These are phyloP conservation scores for Cordyceps fumosorosea DNA, from an alignment of 2,329 filamentous ascomycete genomes.

Conservation along the genomic window DNA sequence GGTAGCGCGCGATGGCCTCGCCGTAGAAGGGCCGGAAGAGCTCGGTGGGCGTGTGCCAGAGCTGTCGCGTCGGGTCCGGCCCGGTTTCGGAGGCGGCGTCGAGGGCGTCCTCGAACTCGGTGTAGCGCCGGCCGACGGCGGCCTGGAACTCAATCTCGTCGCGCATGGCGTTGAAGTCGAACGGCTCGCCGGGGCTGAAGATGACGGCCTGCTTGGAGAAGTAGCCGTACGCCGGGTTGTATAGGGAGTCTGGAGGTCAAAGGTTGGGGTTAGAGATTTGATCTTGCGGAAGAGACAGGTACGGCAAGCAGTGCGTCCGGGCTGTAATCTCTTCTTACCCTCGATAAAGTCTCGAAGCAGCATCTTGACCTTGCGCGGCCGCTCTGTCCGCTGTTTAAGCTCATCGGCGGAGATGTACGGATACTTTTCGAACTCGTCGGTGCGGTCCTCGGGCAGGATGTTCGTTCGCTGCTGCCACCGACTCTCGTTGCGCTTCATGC, in stretches of 20 bases:
- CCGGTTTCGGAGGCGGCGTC: conserved; percentile 56
- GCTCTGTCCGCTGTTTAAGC: conserved; percentile 62
- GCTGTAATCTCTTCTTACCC: conserved; percentile 40
- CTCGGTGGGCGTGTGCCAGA: conserved; percentile 98
- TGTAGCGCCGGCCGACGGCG: conserved; percentile 72
- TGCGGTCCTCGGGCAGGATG: conserved; percentile 67
- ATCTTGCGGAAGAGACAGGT: not conserved
- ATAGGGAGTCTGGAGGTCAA: conserved; percentile 69
- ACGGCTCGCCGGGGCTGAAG: conserved; percentile 86
- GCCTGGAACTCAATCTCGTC: conserved; percentile 83
- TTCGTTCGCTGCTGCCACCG: conserved; percentile 82
- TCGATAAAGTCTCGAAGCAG: conserved; percentile 96
- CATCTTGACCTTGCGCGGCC: conserved; percentile 91
- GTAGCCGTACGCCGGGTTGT: conserved; percentile 92
- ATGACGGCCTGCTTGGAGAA: conserved; percentile 96
- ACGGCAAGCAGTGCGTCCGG: no score
- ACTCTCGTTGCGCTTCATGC: conserved; percentile 51
- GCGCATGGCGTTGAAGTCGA: conserved; percentile 73
- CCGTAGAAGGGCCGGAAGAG: conserved; percentile 95
- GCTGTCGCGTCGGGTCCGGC: conserved; percentile 69
- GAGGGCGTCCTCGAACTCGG: conserved; percentile 80
- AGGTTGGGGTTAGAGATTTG: not conserved
- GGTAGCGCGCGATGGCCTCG: conserved; percentile 91
- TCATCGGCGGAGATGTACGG: conserved; percentile 81
- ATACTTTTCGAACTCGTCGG: conserved; percentile 72